Evolutionary conservation across 176 grass and related monocot genomes (phyloP).

Genomic region (Juncus inflexus): DNA sequence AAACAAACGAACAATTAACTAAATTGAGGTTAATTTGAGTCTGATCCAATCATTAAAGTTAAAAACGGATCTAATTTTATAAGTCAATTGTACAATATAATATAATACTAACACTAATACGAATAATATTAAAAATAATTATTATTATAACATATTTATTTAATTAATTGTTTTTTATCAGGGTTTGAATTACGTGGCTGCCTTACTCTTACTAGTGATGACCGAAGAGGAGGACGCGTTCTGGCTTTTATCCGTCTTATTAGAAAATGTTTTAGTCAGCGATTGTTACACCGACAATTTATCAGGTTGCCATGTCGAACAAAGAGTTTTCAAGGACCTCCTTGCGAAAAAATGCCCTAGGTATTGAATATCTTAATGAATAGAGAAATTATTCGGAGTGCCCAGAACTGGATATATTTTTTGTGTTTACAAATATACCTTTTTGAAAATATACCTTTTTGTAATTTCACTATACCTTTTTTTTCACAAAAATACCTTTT

Average conservation of each 20-base stretch:
- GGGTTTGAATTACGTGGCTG: slow-evolving; percentile 98
- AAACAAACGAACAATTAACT: no score
- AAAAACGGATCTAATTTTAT: no score
- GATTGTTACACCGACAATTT: slow-evolving; percentile 97
- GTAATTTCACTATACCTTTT: no score
- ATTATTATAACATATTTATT: not conserved
- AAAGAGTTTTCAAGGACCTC: slow-evolving; percentile 93
- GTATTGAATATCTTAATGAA: slow-evolving; percentile 25
- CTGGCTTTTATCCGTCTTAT: slow-evolving; percentile 89
- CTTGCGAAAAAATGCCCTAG: slow-evolving; percentile 92
- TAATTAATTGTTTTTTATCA: slow-evolving; percentile 30
- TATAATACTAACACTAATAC: no score
- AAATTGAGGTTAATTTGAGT: no score
- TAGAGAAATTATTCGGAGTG: no score
- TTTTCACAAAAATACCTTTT: no score
- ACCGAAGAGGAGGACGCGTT: slow-evolving; percentile 94
- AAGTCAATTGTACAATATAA: not conserved
- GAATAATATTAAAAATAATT: not conserved
- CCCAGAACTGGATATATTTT: no score
- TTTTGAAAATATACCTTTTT: no score
- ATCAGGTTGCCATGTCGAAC: slow-evolving; percentile 97
- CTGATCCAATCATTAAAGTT: no score
- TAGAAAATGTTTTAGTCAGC: slow-evolving; percentile 93
- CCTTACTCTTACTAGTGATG: slow-evolving; percentile 80
- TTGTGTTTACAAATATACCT: no score